Base-by-base conservation (phyloP, 2,329 filamentous ascomycete species). In the Calonectria montana region DNA sequence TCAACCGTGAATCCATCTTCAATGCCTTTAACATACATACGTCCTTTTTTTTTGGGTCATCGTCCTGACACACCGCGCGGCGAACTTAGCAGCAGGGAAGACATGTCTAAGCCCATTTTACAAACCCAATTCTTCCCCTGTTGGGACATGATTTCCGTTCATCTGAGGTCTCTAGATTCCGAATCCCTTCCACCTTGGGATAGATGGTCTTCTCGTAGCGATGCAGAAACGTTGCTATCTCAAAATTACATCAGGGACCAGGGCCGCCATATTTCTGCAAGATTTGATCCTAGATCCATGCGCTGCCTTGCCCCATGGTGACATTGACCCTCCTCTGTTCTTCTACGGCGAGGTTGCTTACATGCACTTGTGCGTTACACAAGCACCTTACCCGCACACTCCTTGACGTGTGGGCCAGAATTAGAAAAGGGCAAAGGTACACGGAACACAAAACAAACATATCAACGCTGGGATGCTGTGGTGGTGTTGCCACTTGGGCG, bases 401-500 rank as follows among this genome's bases (percentile, higher is more conserved):
- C 25, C 25, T 57, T 23, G 39, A 27, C 64, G 27, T 12, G 12
- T 66, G 39, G 37, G 25, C 43, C 61, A 31, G 18, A 39, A 47
- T 53, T 50, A 29, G 50, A 43, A 57, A 25, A 15, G 39, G 45
- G 31, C 16, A 50, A 35, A 23, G 41, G 18, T 16, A 31, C 23
- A 41, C 2, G 16, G 25, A 39, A 29, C 18, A 59, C 45, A 18
- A 59, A 57, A 57, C n/a, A 50, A 59, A 21, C 55, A 66, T 55
- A 15, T 53, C 57, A 55, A 48, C 67, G 55, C 72, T 64, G 73
- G 68, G 62, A 12, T 35, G 23, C 18, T 10, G 23, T 48, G 35
- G 68, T 73, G 65, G 73, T 76, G 62, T 72, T 64, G 69, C 72
- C 74, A 76, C 72, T 59, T 55, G 57, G 43, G 37, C 16, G 37